Percentiles rank a stretch among this genome's conserved stretches.
phyloP scores from a whole-genome alignment of 2,329 filamentous ascomycete genomes.

The Sporothrix sp. region DNA sequence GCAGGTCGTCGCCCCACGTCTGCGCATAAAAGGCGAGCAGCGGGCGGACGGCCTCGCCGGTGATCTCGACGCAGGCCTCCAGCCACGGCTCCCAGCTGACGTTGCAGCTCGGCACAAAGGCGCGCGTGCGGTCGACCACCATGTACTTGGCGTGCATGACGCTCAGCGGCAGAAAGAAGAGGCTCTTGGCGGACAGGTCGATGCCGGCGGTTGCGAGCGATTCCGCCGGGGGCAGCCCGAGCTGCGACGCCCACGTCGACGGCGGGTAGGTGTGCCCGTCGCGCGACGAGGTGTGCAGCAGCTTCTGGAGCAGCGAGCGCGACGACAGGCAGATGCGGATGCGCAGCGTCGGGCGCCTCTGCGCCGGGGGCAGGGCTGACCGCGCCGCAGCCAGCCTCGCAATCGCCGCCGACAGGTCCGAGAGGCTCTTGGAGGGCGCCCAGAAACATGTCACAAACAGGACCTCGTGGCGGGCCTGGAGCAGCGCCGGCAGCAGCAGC shows the following conservation, averaged over 20 bases:
- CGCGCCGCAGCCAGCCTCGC: slow-evolving; percentile 44
- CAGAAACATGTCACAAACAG: slow-evolving; percentile 21
- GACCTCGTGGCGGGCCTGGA: slow-evolving; percentile 16
- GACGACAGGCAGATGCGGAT: slow-evolving; percentile 72
- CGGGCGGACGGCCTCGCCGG: slow-evolving; percentile 50
- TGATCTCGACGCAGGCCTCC: slow-evolving; percentile 62
- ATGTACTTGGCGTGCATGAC: slow-evolving; percentile 86
- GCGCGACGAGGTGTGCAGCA: slow-evolving; percentile 58
- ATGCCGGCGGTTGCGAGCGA: slow-evolving; percentile 47
- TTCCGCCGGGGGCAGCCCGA: slow-evolving; percentile 53
- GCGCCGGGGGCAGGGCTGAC: slow-evolving; percentile 17
- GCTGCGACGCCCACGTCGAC: slow-evolving; percentile 45
- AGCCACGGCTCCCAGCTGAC: slow-evolving; percentile 86
- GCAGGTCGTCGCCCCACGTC: slow-evolving; percentile 50
- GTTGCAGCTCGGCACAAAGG: slow-evolving; percentile 71
- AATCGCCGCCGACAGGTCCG: slow-evolving; percentile 48
- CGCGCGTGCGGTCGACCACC: slow-evolving; percentile 56
- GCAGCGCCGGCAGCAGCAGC: slow-evolving; percentile 53
- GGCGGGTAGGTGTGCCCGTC: slow-evolving; percentile 53
- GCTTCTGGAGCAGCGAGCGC: slow-evolving; percentile 59
- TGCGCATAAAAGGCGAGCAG: slow-evolving; percentile 56
- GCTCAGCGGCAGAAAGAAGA: slow-evolving; percentile 71
- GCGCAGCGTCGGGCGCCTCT: slow-evolving; percentile 41
- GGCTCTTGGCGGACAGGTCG: slow-evolving; percentile 61
- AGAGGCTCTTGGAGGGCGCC: slow-evolving; percentile 50